phyloP scores from a whole-genome alignment of 768 basidiomycete genomes.

The Mycena belliarum region DNA sequence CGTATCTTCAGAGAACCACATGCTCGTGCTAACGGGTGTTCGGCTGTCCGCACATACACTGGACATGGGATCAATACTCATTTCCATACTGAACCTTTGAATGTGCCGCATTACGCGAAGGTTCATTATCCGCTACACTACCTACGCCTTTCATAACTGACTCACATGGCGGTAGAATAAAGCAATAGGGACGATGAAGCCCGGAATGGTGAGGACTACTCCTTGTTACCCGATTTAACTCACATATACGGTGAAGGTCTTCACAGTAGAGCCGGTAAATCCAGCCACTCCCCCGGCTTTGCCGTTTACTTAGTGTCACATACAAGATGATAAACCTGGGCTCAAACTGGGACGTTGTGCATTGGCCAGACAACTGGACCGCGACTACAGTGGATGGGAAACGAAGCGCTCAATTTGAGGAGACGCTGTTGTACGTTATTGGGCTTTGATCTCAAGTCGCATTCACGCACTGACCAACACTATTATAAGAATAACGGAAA shows the following conservation, averaged over 20 bases:
- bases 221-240: not conserved
- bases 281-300: constrained; percentile 1
- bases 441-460: not conserved
- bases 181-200: constrained; percentile 89
- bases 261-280: constrained; percentile 79
- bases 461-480: not conserved
- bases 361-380: constrained; percentile 97
- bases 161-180: constrained; percentile 56
- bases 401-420: constrained; percentile 95
- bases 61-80: constrained; percentile 88
- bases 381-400: constrained; percentile 91
- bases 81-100: constrained; percentile 77
- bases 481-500: constrained; percentile 77
- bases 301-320: constrained; percentile 5
- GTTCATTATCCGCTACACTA: too few species aligned
- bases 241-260: constrained; percentile 39
- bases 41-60: constrained; percentile 89
- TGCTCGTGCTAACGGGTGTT: constrained; percentile 79
- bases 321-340: constrained; percentile 91
- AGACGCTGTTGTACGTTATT: constrained; percentile 84
- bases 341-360: constrained; percentile 68
- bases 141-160: not conserved
- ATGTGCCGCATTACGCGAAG: constrained; percentile 93
- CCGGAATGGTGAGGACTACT: constrained; percentile 73
- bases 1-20: constrained; percentile 67